Evolutionary conservation across 1,284 basidiomycete species (phyloP).

Genomic region (Ceratobasidium sp.): DNA sequence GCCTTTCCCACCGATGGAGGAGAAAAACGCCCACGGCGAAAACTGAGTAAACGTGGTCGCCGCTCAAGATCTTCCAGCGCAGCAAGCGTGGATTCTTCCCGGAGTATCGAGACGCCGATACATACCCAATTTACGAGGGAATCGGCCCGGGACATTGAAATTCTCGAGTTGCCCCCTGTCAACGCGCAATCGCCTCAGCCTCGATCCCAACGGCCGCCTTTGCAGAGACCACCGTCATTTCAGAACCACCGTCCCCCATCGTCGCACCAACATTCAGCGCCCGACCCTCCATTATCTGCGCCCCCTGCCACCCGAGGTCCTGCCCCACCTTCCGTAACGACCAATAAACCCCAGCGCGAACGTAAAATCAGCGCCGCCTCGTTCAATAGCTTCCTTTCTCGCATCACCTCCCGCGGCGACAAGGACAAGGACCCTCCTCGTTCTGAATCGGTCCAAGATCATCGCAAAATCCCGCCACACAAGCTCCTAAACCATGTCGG

Average conservation of each 20-base stretch:
- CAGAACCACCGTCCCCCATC: no score
- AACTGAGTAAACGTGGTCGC: constrained; percentile 26
- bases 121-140: constrained; percentile 28
- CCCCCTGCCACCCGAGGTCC: neutral
- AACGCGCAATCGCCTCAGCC: neutral
- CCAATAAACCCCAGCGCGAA: constrained; percentile 30
- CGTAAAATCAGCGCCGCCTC: constrained; percentile 37
- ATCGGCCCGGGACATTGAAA: constrained; percentile 1
- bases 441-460: constrained; percentile 25
- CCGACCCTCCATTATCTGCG: constrained; percentile 13
- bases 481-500: constrained; percentile 33
- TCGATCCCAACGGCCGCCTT: neutral
- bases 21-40: constrained; percentile 17
- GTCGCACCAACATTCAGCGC: neutral
- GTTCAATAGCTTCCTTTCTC: constrained; percentile 30
- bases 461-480: constrained; percentile 30
- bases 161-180: constrained; percentile 21
- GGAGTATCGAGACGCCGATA: constrained; percentile 30
- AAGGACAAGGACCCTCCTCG: constrained; percentile 26
- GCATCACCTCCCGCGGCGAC: constrained; percentile 37
- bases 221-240: neutral
- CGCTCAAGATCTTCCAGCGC: constrained; percentile 29
- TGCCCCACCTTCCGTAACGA: neutral
- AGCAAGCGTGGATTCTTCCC: constrained; percentile 20
- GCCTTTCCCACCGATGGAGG: constrained; percentile 12